phyloP scores from a whole-genome alignment of 352 stramenopile genomes.

The Phytopythium helicoides region DNA sequence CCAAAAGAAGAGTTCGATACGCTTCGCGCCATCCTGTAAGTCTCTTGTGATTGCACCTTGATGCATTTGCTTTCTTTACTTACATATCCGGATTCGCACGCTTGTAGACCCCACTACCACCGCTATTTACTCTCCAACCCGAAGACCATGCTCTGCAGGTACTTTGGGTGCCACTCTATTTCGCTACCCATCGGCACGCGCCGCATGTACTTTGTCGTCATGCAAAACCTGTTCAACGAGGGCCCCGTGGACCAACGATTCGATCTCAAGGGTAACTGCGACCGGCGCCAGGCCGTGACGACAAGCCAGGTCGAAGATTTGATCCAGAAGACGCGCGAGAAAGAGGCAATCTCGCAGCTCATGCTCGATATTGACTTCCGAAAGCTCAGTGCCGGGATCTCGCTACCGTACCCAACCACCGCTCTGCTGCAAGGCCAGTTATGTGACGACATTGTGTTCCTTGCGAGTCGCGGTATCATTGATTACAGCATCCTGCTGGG shows the following conservation, averaged over 20 bases:
- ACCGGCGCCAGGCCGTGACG: constrained; percentile 68
- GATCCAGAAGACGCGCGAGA: constrained; percentile 64
- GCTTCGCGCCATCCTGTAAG: constrained; percentile 72
- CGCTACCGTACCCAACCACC: constrained; percentile 42
- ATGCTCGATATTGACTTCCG: constrained; percentile 89
- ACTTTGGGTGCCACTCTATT: constrained; percentile 87
- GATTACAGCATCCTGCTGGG: constrained; percentile 84
- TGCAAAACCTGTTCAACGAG: constrained; percentile 86
- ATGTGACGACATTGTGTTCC: constrained; percentile 80
- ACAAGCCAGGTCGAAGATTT: constrained; percentile 52
- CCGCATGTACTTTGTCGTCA: constrained; percentile 88
- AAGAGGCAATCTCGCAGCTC: constrained; percentile 58
- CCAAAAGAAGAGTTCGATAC: constrained; percentile 84
- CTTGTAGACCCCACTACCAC: constrained; percentile 69
- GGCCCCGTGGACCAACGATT: constrained; percentile 77
- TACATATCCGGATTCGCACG: not conserved
- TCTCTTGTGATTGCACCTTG: not conserved
- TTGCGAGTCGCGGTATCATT: constrained; percentile 80
- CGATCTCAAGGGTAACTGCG: constrained; percentile 80
- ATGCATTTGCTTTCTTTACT: not conserved
- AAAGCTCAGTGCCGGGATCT: constrained; percentile 64
- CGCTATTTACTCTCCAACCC: constrained; percentile 76
- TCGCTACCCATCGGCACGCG: constrained; percentile 78
- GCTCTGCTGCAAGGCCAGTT: constrained; percentile 56
- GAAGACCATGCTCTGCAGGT: constrained; percentile 69